These are phyloP conservation scores for Amorphotheca resinae DNA, from an alignment of 495 filamentous ascomycete genomes.

Conservation along the genomic window DNA sequence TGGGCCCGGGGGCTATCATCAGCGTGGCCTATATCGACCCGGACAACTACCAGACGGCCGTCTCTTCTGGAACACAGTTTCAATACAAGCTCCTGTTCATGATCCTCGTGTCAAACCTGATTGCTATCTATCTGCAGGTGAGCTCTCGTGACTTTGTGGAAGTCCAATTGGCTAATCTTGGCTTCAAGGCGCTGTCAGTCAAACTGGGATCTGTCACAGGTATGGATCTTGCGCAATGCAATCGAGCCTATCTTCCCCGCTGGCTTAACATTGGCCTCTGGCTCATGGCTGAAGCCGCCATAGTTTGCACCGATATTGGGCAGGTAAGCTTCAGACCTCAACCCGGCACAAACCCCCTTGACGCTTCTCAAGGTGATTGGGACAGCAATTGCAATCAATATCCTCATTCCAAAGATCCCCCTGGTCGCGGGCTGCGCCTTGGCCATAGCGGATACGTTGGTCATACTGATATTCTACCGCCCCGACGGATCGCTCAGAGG, in stretches of 20 bases:
- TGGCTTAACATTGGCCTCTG: constrained; percentile 66
- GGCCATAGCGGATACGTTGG: constrained; percentile 66
- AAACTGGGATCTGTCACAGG: constrained; percentile 74
- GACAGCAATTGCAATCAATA: constrained; percentile 72
- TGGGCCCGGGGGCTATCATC: no score
- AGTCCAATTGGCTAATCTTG: no score
- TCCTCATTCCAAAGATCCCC: constrained; percentile 62
- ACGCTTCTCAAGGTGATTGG: constrained; percentile 85
- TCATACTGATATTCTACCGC: constrained; percentile 72
- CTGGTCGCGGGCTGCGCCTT: constrained; percentile 76
- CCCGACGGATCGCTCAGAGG: constrained; percentile 57
- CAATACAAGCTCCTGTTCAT: constrained; percentile 62
- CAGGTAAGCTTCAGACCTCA: no score
- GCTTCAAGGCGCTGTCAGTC: constrained; percentile 58
- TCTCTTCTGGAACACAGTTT: constrained; percentile 52
- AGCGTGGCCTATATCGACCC: constrained; percentile 55
- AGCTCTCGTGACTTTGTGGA: no score
- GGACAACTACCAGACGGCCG: constrained; percentile 73
- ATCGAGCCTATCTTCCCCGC: constrained; percentile 55
- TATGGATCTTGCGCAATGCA: constrained; percentile 65
- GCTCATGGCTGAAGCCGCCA: constrained; percentile 59
- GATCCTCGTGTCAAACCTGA: constrained; percentile 65
- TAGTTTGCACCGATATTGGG: constrained; percentile 7
- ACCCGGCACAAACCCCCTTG: constrained; percentile 31
- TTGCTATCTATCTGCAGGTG: constrained; percentile 59